Conservation (phyloP, 148 eudicot species). For the Cornus suecica region DNA sequence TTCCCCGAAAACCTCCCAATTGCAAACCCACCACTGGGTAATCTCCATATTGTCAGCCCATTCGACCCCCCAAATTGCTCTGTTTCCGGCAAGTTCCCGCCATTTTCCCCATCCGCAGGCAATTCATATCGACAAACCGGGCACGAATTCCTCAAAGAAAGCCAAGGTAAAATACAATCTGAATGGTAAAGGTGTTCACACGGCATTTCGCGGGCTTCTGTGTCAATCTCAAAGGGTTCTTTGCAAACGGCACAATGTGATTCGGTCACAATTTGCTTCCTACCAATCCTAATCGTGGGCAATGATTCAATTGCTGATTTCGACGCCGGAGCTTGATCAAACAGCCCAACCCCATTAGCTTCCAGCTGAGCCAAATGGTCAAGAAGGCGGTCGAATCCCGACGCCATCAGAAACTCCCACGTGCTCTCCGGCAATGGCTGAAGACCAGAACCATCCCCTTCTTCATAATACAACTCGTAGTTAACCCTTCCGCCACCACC, state of each 20-base stretch:
- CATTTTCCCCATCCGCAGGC: slow-evolving; percentile 22
- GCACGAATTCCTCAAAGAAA: slow-evolving; percentile 39
- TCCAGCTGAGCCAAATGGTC: slow-evolving; percentile 34
- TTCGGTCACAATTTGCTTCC: slow-evolving; percentile 19
- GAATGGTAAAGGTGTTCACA: slow-evolving; percentile 52
- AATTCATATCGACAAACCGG: slow-evolving; percentile 52
- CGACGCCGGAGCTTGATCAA: slow-evolving; percentile 37
- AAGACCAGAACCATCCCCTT: slow-evolving; percentile 30
- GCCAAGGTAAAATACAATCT: slow-evolving; percentile 57
- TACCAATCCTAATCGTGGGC: slow-evolving; percentile 30
- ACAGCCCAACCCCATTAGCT: slow-evolving; percentile 11
- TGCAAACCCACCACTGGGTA: slow-evolving; percentile 61
- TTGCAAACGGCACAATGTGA: slow-evolving; percentile 54
- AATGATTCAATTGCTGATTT: slow-evolving; percentile 44
- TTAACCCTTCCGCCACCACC: neutral
- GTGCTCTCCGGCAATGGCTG: slow-evolving; percentile 33
- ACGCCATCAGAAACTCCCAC: slow-evolving; percentile 37
- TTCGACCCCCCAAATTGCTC: slow-evolving; percentile 1
- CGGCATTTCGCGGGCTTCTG: slow-evolving; percentile 44
- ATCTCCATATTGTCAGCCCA: slow-evolving; percentile 52
- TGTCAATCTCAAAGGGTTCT: slow-evolving; percentile 34
- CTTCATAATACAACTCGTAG: slow-evolving; percentile 40
- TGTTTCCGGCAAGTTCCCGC: neutral
- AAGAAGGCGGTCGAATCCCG: slow-evolving; percentile 46
- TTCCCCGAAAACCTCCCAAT: slow-evolving; percentile 51